Percentiles rank a stretch among this genome's conserved stretches.
Conservation (phyloP, 257 asterid genomes). For the Agastache rugosa region DNA sequence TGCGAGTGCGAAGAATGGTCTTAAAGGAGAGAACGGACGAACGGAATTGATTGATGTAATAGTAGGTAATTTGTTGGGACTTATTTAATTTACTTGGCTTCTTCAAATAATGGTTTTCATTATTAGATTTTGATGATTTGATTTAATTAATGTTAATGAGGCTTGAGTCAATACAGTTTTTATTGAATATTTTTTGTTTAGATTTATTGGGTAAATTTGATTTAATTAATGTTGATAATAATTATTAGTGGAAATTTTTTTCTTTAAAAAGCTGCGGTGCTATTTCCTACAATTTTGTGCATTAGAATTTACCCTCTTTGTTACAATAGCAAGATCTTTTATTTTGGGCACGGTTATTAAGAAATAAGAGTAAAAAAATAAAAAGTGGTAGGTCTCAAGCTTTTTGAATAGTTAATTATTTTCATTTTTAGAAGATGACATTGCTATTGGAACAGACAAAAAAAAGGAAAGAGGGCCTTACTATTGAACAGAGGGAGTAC, state of each 20-base stretch:
- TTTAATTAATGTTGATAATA: constrained; percentile 6
- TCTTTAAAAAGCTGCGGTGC: no score
- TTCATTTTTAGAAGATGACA: no score
- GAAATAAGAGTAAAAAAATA: no score
- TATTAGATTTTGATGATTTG: constrained; percentile 21
- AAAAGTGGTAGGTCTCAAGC: no score
- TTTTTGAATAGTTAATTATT: no score
- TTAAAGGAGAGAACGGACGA: background rate
- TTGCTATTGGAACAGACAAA: no score
- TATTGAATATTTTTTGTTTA: background rate
- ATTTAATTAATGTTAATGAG: background rate
- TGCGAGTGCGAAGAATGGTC: background rate
- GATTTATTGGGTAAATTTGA: background rate
- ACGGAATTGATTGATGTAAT: constrained; percentile 18
- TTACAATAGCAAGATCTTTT: no score
- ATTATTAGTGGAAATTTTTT: no score
- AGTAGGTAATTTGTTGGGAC: constrained; percentile 31
- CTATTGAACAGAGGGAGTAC: no score
- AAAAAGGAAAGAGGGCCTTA: no score
- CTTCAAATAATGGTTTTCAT: background rate
- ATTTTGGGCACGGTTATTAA: no score
- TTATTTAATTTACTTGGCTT: constrained; percentile 4
- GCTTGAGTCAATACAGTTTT: background rate
- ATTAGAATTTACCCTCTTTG: background rate
- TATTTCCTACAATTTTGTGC: background rate